Base-by-base conservation (phyloP, 768 basidiomycete genomes). In the Naematelia encephala region DNA sequence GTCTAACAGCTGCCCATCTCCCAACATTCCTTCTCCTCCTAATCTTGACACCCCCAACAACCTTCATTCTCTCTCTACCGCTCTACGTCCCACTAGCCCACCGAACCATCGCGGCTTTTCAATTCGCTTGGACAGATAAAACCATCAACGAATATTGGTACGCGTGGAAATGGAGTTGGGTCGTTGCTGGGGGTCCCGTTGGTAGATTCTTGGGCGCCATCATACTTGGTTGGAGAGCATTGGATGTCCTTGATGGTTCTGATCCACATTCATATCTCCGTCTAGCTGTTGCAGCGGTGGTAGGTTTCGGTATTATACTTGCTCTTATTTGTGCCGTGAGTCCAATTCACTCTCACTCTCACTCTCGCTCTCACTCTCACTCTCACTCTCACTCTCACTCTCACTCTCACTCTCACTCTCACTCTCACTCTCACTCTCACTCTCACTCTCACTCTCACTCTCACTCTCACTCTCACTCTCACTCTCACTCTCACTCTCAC, bases 1-100 rank as follows among this genome's bases (percentile, higher is more conserved):
- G 77, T 62, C 63, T 78, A 27, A 75, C 75, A 16, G 61, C 71
- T 19, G 56, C 70, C 2, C 50, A 70, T 44, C 67, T 74, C 50
- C 65, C 60, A 1, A 56, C 60, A 3, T 78, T 77, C 66, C 59
- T 78, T 44, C 44, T 51, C 27, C 58, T 77, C 5, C 66, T 77
- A 11, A 39, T 68, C 25, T 54, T 67, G 28, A 70, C 75, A 0
- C 73, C 75, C 3, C 57, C 68, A 10, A 63, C 66, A 5, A 52
- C 73, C 57, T 10, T 69, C 23, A 27, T 70, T 29, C 53, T 69
- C 21, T 60, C 61, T 19, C 44, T 62, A 5, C 72, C 72, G 0
- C 28, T 73, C 3, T 57, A 63, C 29, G 22, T 4, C 5, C 65
- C 67, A 5, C 48, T 73, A 4, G 39, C 44, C 19, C 26, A 14